Evolutionary conservation across 306 rosid species (phyloP), one percentile per base, ranked within the genome.

Genomic region (Neltuma alba): DNA sequence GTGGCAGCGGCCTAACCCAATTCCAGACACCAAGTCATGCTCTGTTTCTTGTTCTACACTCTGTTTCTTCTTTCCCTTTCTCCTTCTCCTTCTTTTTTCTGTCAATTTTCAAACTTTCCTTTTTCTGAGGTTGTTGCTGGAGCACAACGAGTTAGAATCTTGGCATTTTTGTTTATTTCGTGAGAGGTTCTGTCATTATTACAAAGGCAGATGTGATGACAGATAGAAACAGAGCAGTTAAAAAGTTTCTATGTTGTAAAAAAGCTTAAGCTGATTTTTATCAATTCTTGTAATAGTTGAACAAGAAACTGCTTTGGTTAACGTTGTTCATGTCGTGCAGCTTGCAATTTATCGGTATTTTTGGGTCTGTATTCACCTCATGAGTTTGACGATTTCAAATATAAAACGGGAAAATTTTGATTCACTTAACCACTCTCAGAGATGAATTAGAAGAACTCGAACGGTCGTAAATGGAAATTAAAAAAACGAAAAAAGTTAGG

Each of bases 1-100:
- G 16, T 85, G 23, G 80, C 33, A 58, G 75, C 33, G 28, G 68
- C 70, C 9, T 34, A 44, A 57, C 61, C 40, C 18, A 58, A 25
- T 58, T 27, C 27, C 64, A 58, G 34, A 10, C 64, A 58, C 13
- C 20, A 28, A 60, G 30, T n/a, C 0, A 34, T 25, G 40, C 13
- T 65, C 28, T 66, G 15, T 76, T 63, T 50, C 7, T 50, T 20
- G 10, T 7, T n/a, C 20, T 7, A 50, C 57, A 50, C 57, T 18
- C 57, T 50, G 25, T 50, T 20, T 7, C 57, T 20, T 20, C n/a
- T 40, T 45, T 1, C 15, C n/a, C 1, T 45, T n/a, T n/a, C n/a
- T n/a, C n/a, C n/a, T 1, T 42, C 33, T 70, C 21, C 12, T 74
- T 74, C 27, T 55, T 37, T 30, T 54, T 54, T 45, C 55, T 45